Conservation (phyloP, 768 basidiomycete genomes). For the Lactarius trivialis region DNA sequence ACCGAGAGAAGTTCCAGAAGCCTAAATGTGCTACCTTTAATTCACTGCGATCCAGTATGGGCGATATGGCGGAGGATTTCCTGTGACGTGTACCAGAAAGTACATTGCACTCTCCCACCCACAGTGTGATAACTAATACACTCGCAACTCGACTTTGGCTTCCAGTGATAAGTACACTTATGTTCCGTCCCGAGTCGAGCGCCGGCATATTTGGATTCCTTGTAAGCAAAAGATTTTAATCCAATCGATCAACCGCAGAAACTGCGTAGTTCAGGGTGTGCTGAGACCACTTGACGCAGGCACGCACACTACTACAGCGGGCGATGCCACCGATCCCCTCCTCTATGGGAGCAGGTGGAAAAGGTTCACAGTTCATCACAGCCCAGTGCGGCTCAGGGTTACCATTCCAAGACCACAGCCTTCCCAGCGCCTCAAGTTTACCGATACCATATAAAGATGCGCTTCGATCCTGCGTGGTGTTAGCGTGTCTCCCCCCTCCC, state of each 20-base stretch:
- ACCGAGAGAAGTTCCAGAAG: conserved; percentile 1
- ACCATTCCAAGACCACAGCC: not conserved
- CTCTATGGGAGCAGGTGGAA: conserved; percentile 3
- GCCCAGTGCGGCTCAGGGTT: conserved; percentile 15
- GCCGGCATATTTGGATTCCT: not conserved
- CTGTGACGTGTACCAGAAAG: too few species aligned
- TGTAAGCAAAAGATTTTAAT: not conserved
- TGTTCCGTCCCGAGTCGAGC: conserved; percentile 11
- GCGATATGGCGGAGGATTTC: conserved; percentile 6
- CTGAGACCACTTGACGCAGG: not conserved
- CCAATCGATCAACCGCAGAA: not conserved
- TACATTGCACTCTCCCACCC: not conserved
- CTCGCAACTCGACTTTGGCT: not conserved
- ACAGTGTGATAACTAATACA: not conserved
- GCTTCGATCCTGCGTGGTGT: conserved; percentile 4
- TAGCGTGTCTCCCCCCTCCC: not conserved
- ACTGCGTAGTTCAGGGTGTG: not conserved
- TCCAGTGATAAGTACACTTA: not conserved
- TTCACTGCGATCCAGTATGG: not conserved
- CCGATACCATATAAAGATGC: not conserved
- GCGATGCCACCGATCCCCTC: not conserved
- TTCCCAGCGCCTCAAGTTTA: conserved; percentile 1
- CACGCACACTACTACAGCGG: not conserved
- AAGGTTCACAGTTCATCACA: not conserved
- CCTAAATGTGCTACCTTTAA: not conserved